Evolutionary conservation across 371 early-diverging fungal species (phyloP).

Genomic region (Phascolomyces articulosus): DNA sequence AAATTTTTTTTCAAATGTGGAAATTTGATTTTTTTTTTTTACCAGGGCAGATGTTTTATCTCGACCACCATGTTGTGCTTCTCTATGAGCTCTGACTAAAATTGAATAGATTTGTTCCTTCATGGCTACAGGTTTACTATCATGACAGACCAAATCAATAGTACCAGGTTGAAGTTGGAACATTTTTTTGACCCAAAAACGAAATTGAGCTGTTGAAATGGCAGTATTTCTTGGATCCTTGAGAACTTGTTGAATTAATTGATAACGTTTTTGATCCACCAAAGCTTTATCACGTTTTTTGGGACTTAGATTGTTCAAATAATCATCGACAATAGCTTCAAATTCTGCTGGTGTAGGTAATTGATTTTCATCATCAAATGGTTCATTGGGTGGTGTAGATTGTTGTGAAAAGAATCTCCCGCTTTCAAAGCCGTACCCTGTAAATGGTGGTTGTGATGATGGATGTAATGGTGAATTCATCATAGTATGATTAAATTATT

Average conservation of each 20-base stretch:
- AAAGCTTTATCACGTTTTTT: conserved; percentile 68
- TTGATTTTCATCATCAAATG: conserved; percentile 35
- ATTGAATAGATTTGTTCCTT: conserved; percentile 61
- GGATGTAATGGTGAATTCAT: conserved; percentile 16
- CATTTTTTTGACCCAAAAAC: conserved; percentile 74
- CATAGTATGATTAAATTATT: neutral
- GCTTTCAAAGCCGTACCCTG: conserved; percentile 14
- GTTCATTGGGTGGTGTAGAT: neutral
- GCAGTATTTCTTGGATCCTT: conserved; percentile 66
- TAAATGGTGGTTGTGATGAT: neutral
- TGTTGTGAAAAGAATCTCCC: conserved; percentile 13
- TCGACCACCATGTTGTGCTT: conserved; percentile 66
- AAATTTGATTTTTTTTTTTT: conserved; percentile 6
- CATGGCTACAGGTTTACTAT: conserved; percentile 62
- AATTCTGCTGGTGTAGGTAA: conserved; percentile 41
- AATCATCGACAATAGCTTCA: conserved; percentile 49
- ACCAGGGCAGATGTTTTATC: conserved; percentile 70
- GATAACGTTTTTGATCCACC: conserved; percentile 56
- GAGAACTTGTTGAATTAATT: conserved; percentile 57
- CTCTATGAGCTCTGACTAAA: conserved; percentile 58
- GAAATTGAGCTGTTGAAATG: conserved; percentile 67
- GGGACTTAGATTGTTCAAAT: conserved; percentile 54
- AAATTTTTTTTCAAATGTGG: too few species aligned
- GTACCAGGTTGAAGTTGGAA: conserved; percentile 48
- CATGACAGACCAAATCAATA: conserved; percentile 54